Percentiles rank a stretch among this genome's conserved stretches.
Conservation (phyloP, 2,329 filamentous ascomycete species). For the Monosporascus sp. region DNA sequence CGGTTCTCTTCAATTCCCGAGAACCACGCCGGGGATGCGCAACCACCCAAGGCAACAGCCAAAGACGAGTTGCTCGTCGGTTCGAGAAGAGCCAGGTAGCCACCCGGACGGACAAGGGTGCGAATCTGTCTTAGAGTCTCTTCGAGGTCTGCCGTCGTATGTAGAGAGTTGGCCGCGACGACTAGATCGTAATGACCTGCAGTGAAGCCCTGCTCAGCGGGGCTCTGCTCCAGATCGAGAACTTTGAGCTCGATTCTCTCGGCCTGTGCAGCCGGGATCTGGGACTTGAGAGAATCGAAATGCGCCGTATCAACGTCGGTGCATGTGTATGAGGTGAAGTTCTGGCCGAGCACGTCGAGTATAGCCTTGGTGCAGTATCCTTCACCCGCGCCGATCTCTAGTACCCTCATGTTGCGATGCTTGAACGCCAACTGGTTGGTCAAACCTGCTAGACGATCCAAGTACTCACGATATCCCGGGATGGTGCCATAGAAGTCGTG, state of each 20-base stretch:
- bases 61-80: not conserved
- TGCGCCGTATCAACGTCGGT: slow-evolving; percentile 37
- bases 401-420: slow-evolving; percentile 28
- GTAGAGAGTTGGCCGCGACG: slow-evolving; percentile 29
- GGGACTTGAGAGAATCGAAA: slow-evolving; percentile 30
- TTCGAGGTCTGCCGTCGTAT: slow-evolving; percentile 22
- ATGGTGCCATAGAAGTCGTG: slow-evolving; percentile 21
- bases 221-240: slow-evolving; percentile 27
- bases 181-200: slow-evolving; percentile 27
- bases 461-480: slow-evolving; percentile 22
- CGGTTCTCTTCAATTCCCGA: not conserved
- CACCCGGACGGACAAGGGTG: not conserved
- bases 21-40: not conserved
- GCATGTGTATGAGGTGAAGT: slow-evolving; percentile 30
- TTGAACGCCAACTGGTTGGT: slow-evolving; percentile 25
- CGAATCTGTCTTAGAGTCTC: slow-evolving; percentile 11
- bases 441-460: slow-evolving; percentile 17
- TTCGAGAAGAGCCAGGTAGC: not conserved
- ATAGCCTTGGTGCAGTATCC: slow-evolving; percentile 30
- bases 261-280: slow-evolving; percentile 21
- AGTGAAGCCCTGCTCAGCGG: slow-evolving; percentile 27
- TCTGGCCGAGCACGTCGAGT: slow-evolving; percentile 20
- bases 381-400: slow-evolving; percentile 31
- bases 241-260: slow-evolving; percentile 26
- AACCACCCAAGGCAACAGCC: not conserved